phyloP scores from a whole-genome alignment of 176 grass and related monocot species.

The Paspalum vaginatum region DNA sequence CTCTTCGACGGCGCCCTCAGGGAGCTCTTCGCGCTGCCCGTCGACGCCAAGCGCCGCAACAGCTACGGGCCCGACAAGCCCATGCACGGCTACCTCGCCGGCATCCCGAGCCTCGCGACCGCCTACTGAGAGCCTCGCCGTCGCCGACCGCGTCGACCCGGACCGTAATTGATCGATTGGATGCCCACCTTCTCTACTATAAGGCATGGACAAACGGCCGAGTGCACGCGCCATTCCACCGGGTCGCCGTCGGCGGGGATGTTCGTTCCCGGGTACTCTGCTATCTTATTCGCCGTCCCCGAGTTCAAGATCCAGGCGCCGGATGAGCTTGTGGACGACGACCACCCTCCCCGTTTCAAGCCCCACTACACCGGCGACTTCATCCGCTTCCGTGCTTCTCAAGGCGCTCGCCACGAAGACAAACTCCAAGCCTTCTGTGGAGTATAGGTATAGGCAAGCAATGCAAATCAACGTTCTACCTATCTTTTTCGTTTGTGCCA shows the following conservation, averaged over 20 bases:
- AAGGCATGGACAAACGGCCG: conserved; percentile 73
- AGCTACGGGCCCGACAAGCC: conserved; percentile 55
- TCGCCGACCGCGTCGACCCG: conserved; percentile 28
- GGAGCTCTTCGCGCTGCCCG: conserved; percentile 64
- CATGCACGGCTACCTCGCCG: conserved; percentile 61
- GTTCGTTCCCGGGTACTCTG: conserved; percentile 48
- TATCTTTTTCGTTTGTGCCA: too few relatives aligned
- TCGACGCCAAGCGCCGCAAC: conserved; percentile 58
- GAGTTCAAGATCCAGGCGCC: conserved; percentile 38
- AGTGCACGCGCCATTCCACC: conserved; percentile 52
- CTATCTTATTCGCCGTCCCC: conserved; percentile 65
- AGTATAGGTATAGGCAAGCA: conserved; percentile 28
- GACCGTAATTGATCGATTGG: background rate
- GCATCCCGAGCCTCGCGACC: conserved; percentile 29
- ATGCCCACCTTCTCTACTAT: background rate
- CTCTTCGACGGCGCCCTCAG: conserved; percentile 52
- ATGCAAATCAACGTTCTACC: too few relatives aligned
- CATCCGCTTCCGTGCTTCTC: conserved; percentile 39
- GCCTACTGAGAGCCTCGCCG: conserved; percentile 59
- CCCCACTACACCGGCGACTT: conserved; percentile 39
- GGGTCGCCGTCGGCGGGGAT: conserved; percentile 40
- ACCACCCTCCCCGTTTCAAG: conserved; percentile 60
- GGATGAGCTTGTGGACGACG: conserved; percentile 62
- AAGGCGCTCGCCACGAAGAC: conserved; percentile 37
- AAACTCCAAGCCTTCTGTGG: conserved; percentile 53